A percentile compares a stretch with the other conserved stretches of the same genome.
phyloP scores from a whole-genome alignment of 139 green algal species.

The Pleodorina starrii region DNA sequence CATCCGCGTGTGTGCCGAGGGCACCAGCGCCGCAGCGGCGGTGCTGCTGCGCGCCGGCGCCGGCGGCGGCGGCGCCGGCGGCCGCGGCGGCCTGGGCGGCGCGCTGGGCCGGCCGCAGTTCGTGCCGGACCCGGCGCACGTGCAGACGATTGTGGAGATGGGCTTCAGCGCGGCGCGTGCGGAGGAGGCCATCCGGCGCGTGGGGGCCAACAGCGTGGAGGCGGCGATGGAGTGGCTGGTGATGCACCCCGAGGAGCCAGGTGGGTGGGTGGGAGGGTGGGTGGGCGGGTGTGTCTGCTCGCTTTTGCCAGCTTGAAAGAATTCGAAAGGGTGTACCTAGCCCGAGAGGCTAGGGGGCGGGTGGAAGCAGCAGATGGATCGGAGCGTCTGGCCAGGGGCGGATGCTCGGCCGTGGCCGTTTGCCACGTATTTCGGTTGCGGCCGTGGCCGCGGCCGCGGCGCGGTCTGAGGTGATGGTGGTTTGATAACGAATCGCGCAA shows the following conservation, averaged over 20 bases:
- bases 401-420: too few species aligned
- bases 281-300: too few species aligned
- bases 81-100: neutral
- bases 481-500: too few species aligned
- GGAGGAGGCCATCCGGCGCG: conserved; percentile 82
- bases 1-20: conserved; percentile 73
- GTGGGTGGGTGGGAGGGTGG: conserved; percentile 1
- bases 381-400: too few species aligned
- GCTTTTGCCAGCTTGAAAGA: too few species aligned
- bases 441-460: too few species aligned
- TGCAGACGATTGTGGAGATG: conserved; percentile 91
- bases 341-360: too few species aligned
- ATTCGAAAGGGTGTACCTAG: too few species aligned
- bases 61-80: neutral
- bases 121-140: conserved; percentile 64
- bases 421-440: too few species aligned
- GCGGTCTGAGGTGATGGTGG: too few species aligned
- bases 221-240: conserved; percentile 96
- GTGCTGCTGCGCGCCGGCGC: conserved; percentile 30
- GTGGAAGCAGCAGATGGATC: too few species aligned
- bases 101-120: conserved; percentile 32
- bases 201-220: conserved; percentile 88
- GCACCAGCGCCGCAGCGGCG: conserved; percentile 43
- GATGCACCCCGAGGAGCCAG: conserved; percentile 80
- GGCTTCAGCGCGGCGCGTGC: conserved; percentile 85